phyloP scores from a whole-genome alignment of 164 flowering plant genomes.

The Cinnamomum micranthum region DNA sequence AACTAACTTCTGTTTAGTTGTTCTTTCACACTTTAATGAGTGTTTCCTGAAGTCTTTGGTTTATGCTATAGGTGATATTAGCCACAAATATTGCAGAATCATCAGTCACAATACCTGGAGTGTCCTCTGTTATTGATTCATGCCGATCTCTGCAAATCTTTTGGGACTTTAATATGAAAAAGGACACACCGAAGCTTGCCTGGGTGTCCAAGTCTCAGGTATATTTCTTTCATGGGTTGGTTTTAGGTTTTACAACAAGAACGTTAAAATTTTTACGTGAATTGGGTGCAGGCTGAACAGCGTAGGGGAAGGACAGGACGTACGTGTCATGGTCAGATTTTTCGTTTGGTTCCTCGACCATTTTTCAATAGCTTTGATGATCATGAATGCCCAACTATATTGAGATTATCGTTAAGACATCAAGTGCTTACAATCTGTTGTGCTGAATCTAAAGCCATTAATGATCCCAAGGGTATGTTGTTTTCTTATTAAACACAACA shows the following conservation, averaged over 20 bases:
- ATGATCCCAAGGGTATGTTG: conserved; percentile 77
- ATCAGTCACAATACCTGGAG: conserved; percentile 97
- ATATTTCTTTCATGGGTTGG: conserved; percentile 7
- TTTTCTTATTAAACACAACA: not conserved
- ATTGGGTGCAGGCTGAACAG: conserved; percentile 73
- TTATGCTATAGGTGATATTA: conserved; percentile 65
- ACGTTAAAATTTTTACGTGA: not conserved
- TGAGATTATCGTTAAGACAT: conserved; percentile 68
- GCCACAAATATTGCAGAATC: conserved; percentile 99
- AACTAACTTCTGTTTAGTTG: not conserved
- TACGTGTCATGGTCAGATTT: conserved; percentile 91
- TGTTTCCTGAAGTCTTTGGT: conserved; percentile 5
- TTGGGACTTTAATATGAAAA: conserved; percentile 65
- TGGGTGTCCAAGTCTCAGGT: conserved; percentile 99
- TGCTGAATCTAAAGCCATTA: conserved; percentile 76
- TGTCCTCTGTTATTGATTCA: conserved; percentile 94
- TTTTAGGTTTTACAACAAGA: conserved; percentile 2
- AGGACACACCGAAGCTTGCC: conserved; percentile 65
- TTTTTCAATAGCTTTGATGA: conserved; percentile 59
- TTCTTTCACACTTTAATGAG: not conserved
- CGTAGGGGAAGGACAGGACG: conserved; percentile 94
- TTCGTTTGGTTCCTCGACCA: conserved; percentile 68
- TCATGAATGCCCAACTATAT: conserved; percentile 68
- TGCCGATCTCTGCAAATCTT: conserved; percentile 90
- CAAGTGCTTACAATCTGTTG: conserved; percentile 84